Conservation (phyloP, 768 basidiomycete genomes). For the Infundibulicybe gibba region DNA sequence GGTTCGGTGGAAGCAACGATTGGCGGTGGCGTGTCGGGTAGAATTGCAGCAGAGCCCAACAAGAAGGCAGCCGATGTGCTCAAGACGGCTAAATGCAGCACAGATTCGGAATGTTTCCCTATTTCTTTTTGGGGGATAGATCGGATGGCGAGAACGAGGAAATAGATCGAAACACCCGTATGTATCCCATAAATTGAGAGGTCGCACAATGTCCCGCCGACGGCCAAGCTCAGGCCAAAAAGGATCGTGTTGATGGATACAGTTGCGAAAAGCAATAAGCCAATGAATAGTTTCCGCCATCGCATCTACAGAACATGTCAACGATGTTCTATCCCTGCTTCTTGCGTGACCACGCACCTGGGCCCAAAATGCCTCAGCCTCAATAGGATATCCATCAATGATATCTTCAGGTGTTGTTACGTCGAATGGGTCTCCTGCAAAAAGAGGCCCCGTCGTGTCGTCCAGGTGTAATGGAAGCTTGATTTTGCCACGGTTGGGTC, state of each 20-base stretch:
- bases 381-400: conserved; percentile 61
- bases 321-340: neutral
- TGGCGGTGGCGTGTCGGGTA: conserved; percentile 44
- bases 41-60: conserved; percentile 46
- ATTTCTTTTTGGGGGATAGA: conserved; percentile 46
- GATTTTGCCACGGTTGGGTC: conserved; percentile 46
- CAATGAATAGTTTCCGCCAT: conserved; percentile 50
- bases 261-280: conserved; percentile 40
- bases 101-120: conserved; percentile 41
- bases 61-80: conserved; percentile 44
- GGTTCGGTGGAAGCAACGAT: conserved; percentile 19
- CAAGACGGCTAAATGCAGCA: conserved; percentile 60
- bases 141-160: conserved; percentile 44
- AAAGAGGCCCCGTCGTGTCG: conserved; percentile 14
- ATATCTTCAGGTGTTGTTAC: conserved; percentile 69
- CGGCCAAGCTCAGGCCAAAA: conserved; percentile 49
- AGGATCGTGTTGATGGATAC: conserved; percentile 48
- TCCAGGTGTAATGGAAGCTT: conserved; percentile 36
- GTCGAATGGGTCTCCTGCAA: conserved; percentile 58
- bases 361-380: conserved; percentile 59
- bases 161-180: conserved; percentile 56
- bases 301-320: conserved; percentile 41
- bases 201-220: conserved; percentile 22
- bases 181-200: conserved; percentile 41
- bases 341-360: conserved; percentile 30